A percentile compares a stretch with the other conserved stretches of the same genome.
These are phyloP conservation scores for Jackrogersella multiformis DNA, from an alignment of 495 filamentous ascomycete genomes.

Conservation along the genomic window DNA sequence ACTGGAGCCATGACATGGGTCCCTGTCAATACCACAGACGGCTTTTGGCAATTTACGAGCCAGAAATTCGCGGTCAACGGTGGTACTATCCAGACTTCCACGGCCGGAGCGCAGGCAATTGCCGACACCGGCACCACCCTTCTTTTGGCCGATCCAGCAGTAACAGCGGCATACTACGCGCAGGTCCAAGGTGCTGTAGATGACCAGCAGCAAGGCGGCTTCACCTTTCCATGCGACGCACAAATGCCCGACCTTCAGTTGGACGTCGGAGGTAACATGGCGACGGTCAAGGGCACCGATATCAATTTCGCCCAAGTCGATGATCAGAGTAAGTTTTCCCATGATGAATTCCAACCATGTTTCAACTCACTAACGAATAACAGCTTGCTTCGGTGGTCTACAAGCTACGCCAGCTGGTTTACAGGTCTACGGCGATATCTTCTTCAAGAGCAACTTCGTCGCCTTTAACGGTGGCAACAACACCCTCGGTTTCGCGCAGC, in stretches of 20 bases:
- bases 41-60: conserved; percentile 81
- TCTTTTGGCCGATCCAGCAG: conserved; percentile 69
- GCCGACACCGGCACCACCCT: conserved; percentile 80
- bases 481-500: conserved; percentile 67
- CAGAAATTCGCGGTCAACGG: conserved; percentile 65
- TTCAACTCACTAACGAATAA: conserved; percentile 20
- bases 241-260: conserved; percentile 72
- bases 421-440: conserved; percentile 81
- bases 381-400: conserved; percentile 77
- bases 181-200: conserved; percentile 65
- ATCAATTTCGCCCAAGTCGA: conserved; percentile 73
- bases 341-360: not conserved
- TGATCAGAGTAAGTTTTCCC: conserved; percentile 49
- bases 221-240: conserved; percentile 62
- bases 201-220: conserved; percentile 63
- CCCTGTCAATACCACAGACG: conserved; percentile 66
- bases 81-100: conserved; percentile 44
- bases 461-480: conserved; percentile 76
- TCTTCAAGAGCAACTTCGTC: conserved; percentile 82
- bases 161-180: conserved; percentile 70
- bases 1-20: conserved; percentile 70
- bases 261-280: conserved; percentile 69
- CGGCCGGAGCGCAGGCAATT: conserved; percentile 64
- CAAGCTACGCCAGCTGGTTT: conserved; percentile 68
- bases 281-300: conserved; percentile 69